Evolutionary conservation across 768 basidiomycete species (phyloP).

Genomic region (Tylopilus felleus): DNA sequence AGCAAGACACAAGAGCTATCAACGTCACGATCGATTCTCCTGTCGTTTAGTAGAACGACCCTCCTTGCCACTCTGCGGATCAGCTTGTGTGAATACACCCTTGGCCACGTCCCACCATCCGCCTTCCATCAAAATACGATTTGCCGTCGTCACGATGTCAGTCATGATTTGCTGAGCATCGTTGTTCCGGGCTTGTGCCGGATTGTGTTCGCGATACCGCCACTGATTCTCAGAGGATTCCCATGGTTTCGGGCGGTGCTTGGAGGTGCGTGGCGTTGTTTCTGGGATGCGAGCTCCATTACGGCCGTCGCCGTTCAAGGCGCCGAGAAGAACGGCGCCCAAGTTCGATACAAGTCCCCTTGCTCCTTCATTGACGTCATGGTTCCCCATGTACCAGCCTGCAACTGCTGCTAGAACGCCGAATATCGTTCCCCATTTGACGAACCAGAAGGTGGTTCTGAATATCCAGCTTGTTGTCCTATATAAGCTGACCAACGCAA

Average conservation of each 20-base stretch:
- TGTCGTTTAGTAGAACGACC: conserved; percentile 9
- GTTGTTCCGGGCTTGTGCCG: conserved; percentile 23
- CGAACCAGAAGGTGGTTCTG: conserved; percentile 60
- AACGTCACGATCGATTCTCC: conserved; percentile 11
- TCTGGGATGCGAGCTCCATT: conserved; percentile 25
- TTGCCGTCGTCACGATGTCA: conserved; percentile 37
- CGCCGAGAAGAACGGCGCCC: conserved; percentile 40
- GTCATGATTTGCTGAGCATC: conserved; percentile 47
- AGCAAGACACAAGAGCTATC: conserved; percentile 8
- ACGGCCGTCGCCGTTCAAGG: conserved; percentile 38
- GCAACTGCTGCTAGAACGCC: conserved; percentile 48
- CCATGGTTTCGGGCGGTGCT: conserved; percentile 50
- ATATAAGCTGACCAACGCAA: conserved; percentile 73
- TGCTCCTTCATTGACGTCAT: conserved; percentile 31
- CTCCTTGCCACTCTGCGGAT: conserved; percentile 5
- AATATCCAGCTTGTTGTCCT: conserved; percentile 76
- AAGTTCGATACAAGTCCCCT: conserved; percentile 38
- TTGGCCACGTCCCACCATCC: conserved; percentile 40
- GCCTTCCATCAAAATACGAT: conserved; percentile 29
- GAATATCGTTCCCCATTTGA: conserved; percentile 74
- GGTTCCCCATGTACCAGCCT: conserved; percentile 52
- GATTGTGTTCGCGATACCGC: conserved; percentile 41
- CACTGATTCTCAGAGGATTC: conserved; percentile 63
- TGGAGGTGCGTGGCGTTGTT: conserved; percentile 15
- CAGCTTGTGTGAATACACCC: conserved; percentile 22